phyloP scores from a whole-genome alignment of 176 grass and related monocot genomes.

The Puccinellia tenuiflora region DNA sequence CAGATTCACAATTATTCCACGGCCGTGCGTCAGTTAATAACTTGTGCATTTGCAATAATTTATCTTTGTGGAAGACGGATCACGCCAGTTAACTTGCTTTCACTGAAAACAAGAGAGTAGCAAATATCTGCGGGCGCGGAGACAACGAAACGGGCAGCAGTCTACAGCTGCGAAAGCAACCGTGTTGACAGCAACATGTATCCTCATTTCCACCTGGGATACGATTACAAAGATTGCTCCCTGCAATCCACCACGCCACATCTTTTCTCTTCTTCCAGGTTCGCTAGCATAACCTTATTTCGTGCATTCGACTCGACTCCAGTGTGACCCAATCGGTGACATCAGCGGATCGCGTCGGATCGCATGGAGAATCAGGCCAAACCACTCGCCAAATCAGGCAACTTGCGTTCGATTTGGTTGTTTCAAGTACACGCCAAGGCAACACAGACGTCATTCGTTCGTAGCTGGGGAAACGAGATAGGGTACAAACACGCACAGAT shows the following conservation, averaged over 20 bases:
- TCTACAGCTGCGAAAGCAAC: too few species aligned
- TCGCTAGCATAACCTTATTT: too few species aligned
- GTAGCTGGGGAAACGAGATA: background rate
- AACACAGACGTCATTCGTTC: background rate
- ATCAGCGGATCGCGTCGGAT: background rate
- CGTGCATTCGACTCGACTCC: too few species aligned
- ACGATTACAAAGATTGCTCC: too few species aligned
- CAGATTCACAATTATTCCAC: background rate
- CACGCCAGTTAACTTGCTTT: too few species aligned
- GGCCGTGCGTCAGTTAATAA: background rate
- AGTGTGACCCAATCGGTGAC: background rate
- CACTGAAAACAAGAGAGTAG: too few species aligned
- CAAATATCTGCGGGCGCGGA: too few species aligned
- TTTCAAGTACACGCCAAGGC: background rate
- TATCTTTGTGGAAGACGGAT: background rate
- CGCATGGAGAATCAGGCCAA: background rate
- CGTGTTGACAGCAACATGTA: too few species aligned
- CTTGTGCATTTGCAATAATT: background rate
- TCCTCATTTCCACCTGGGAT: too few species aligned
- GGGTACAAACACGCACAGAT: background rate
- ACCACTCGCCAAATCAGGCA: background rate
- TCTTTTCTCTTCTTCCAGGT: too few species aligned
- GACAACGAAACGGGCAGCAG: too few species aligned
- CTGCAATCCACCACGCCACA: too few species aligned
- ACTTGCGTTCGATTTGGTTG: background rate